Conservation (phyloP, 2,329 filamentous ascomycete genomes). For the Fusarium annulatum region DNA sequence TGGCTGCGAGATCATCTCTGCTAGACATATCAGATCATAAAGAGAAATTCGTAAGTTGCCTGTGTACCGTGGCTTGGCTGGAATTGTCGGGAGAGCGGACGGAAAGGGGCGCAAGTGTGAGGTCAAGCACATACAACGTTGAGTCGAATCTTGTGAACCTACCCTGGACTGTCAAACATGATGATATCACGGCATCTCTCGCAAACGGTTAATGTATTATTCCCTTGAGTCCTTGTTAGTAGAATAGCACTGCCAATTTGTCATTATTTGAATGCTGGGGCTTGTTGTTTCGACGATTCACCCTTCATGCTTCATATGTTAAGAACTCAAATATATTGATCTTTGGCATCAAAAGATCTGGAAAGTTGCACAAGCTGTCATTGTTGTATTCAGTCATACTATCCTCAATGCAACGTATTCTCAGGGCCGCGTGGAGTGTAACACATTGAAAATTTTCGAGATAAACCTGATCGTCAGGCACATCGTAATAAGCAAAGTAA, state of each 20-base stretch:
- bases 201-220: not conserved
- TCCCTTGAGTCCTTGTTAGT: fast-evolving
- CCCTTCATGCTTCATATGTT: fast-evolving
- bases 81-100: constrained; percentile 2
- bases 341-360: not conserved
- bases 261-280: fast-evolving
- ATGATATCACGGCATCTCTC: not conserved
- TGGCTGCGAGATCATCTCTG: not conserved
- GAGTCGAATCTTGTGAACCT: not conserved
- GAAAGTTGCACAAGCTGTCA: not conserved
- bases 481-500: not conserved
- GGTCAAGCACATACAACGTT: not conserved
- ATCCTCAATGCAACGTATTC: constrained; percentile 25
- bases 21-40: not conserved
- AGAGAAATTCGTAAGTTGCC: not conserved
- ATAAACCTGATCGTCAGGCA: constrained; percentile 18
- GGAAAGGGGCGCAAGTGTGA: not conserved
- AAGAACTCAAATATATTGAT: fast-evolving
- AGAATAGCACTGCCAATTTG: not conserved
- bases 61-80: not conserved
- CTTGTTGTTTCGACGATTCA: not conserved
- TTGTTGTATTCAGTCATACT: not conserved
- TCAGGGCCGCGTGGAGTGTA: constrained; percentile 15
- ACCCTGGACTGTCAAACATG: not conserved
- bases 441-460: constrained; percentile 9